Percentiles rank a stretch among this genome's conserved stretches.
These are phyloP conservation scores for Fusarium nelsonii DNA, from an alignment of 2,329 filamentous ascomycete species.

Conservation along the genomic window DNA sequence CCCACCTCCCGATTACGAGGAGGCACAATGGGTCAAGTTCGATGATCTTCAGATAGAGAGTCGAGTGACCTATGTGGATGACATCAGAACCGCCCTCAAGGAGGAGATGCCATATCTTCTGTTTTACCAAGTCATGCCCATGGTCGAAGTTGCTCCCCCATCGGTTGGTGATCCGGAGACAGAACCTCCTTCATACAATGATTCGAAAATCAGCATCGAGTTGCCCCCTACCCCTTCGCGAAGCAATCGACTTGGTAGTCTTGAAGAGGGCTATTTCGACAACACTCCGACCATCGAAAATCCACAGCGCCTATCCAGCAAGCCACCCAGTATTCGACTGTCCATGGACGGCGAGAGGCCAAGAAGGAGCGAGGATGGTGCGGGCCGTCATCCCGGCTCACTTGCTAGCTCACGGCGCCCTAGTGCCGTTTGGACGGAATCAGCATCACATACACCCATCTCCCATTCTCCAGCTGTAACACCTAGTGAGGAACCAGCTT, in stretches of 20 bases:
- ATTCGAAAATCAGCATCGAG: constrained; percentile 60
- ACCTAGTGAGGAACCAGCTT: constrained; percentile 66
- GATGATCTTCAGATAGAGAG: constrained; percentile 81
- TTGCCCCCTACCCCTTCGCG: constrained; percentile 46
- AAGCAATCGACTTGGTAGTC: constrained; percentile 34
- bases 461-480: constrained; percentile 56
- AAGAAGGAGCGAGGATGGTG: constrained; percentile 63
- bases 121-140: constrained; percentile 94
- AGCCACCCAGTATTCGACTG: constrained; percentile 65
- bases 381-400: constrained; percentile 53
- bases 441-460: constrained; percentile 54
- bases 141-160: constrained; percentile 73
- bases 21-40: constrained; percentile 88
- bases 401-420: constrained; percentile 59
- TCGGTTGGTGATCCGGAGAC: constrained; percentile 61
- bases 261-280: constrained; percentile 48
- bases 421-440: constrained; percentile 65
- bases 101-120: constrained; percentile 94
- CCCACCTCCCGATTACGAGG: constrained; percentile 74
- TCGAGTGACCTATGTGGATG: constrained; percentile 81
- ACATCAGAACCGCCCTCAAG: constrained; percentile 79
- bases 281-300: constrained; percentile 42
- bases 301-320: constrained; percentile 47
- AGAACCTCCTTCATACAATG: constrained; percentile 71
- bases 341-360: constrained; percentile 66